A percentile compares a stretch with the other conserved stretches of the same genome.
phyloP scores from a whole-genome alignment of 2,329 filamentous ascomycete genomes.

The Dothideomycetidae sp. region DNA sequence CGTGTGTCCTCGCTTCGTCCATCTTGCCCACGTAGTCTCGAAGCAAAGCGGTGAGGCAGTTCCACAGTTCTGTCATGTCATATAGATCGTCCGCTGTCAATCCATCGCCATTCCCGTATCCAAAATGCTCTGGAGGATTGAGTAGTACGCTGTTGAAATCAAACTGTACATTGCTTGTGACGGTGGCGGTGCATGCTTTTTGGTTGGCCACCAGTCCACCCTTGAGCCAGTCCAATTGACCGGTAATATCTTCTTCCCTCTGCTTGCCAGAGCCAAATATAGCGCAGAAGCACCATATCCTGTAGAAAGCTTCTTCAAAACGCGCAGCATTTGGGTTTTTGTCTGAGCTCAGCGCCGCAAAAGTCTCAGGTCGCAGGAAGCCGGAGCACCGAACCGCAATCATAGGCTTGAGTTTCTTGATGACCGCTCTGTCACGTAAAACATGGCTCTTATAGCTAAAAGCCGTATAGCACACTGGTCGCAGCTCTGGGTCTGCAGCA shows the following conservation, averaged over 20 bases:
- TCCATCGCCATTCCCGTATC: constrained; percentile 40
- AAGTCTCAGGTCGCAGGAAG: constrained; percentile 43
- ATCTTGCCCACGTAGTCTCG: constrained; percentile 41
- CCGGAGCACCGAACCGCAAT: constrained; percentile 42
- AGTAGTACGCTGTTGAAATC: constrained; percentile 41
- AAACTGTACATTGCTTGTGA: constrained; percentile 32
- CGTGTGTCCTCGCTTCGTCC: constrained; percentile 39
- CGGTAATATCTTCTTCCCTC: constrained; percentile 43
- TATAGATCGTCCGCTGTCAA: constrained; percentile 43
- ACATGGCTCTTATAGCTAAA: constrained; percentile 38
- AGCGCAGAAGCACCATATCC: constrained; percentile 51
- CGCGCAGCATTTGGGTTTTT: constrained; percentile 32
- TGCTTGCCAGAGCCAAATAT: constrained; percentile 46
- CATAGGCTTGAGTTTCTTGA: constrained; percentile 40
- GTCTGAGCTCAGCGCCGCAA: constrained; percentile 37
- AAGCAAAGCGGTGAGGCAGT: constrained; percentile 42
- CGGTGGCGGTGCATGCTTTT: constrained; percentile 30
- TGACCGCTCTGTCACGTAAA: constrained; percentile 38
- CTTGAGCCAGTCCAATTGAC: constrained; percentile 49
- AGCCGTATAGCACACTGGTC: constrained; percentile 40
- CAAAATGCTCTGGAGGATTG: constrained; percentile 44
- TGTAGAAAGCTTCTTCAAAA: constrained; percentile 49
- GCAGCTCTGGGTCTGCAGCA: constrained; percentile 30
- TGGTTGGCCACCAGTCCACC: constrained; percentile 40
- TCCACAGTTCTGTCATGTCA: constrained; percentile 52